Evolutionary conservation across 352 stramenopile genomes (phyloP).

Genomic region (Globisporangium uncinulatum): DNA sequence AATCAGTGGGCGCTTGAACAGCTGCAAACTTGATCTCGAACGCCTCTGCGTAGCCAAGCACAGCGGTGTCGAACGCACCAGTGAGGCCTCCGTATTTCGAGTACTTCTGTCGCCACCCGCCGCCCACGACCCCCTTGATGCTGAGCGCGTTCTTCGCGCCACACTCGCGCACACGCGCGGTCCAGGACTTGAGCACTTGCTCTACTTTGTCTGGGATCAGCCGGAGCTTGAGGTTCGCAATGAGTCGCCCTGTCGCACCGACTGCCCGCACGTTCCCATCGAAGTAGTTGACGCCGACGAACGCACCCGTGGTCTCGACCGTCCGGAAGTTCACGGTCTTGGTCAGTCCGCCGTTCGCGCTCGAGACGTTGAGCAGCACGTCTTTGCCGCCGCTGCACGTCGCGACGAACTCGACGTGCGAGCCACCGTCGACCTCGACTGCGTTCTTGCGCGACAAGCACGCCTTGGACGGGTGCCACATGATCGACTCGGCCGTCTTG

Average conservation of each 20-base stretch:
- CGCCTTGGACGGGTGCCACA: constrained; percentile 20
- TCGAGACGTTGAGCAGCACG: constrained; percentile 15
- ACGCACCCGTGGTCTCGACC: constrained; percentile 18
- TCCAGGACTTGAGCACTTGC: constrained; percentile 11
- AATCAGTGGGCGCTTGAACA: constrained; percentile 4
- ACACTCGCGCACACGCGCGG: constrained; percentile 12
- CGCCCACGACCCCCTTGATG: constrained; percentile 20
- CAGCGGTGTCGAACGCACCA: constrained; percentile 4
- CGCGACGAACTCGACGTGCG: constrained; percentile 21
- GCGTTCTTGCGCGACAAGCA: constrained; percentile 17
- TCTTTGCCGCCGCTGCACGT: constrained; percentile 9
- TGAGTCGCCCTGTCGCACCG: constrained; percentile 12
- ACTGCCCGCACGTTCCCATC: constrained; percentile 14
- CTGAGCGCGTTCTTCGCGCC: constrained; percentile 14
- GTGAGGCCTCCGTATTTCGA: constrained; percentile 10
- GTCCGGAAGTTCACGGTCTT: constrained; percentile 20
- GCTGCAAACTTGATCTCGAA: constrained; percentile 19
- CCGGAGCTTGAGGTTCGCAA: constrained; percentile 15
- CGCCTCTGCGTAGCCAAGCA: constrained; percentile 23
- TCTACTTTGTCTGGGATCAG: constrained; percentile 17
- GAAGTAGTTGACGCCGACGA: constrained; percentile 18
- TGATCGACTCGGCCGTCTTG: constrained; percentile 8
- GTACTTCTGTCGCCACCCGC: constrained; percentile 21
- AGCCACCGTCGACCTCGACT: constrained; percentile 24
- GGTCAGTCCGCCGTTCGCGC: constrained; percentile 16